Evolutionary conservation across 495 filamentous ascomycete genomes (phyloP), one percentile per base, ranked within the genome.

Genomic region (Neurospora tetrasperma): DNA sequence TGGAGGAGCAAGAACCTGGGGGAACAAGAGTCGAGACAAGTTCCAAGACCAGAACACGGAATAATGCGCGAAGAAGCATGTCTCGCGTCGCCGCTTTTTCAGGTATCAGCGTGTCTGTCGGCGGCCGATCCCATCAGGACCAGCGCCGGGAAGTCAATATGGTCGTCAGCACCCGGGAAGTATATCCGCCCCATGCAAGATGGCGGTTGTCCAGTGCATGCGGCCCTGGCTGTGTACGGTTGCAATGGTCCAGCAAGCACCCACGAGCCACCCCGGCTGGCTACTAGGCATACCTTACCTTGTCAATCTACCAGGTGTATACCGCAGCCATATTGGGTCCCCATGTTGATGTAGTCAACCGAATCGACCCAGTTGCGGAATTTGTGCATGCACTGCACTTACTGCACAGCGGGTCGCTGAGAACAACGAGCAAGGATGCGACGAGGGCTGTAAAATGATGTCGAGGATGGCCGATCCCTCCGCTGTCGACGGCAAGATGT

Each of bases 121-220:
- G 54, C 54, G 54, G 54, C 54, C 54, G 54, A 66, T 66, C 54
- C 54, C 54, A 66, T 66, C 54, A 66, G 54, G 54, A 66, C 54
- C 54, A 35, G 54, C 12, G 16, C 54, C 27, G 54, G 54, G 54
- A 66, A 66, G 54, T 66, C 54, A 66, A 14, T 66, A 66, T 35
- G 54, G 54, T 14, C 35, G 54, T 66, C 54, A 66, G 54, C 35
- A 66, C 54, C 54, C 54, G 54, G 54, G 54, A 66, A 35, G 54
- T 66, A 66, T 66, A 66, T 66, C 54, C 54, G 54, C 54, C 54
- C 54, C 27, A 66, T 66, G 54, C 54, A 66, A 66, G 54, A 66
- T 66, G 54, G 54, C 54, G 54, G 54, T 62, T 35, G 54, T 35
- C 54, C 54, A 62, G 54, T 62, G 54, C 54, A 62, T 62, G 54